Base-by-base conservation (phyloP, 2,329 filamentous ascomycete genomes). In the Alternaria alternata region DNA sequence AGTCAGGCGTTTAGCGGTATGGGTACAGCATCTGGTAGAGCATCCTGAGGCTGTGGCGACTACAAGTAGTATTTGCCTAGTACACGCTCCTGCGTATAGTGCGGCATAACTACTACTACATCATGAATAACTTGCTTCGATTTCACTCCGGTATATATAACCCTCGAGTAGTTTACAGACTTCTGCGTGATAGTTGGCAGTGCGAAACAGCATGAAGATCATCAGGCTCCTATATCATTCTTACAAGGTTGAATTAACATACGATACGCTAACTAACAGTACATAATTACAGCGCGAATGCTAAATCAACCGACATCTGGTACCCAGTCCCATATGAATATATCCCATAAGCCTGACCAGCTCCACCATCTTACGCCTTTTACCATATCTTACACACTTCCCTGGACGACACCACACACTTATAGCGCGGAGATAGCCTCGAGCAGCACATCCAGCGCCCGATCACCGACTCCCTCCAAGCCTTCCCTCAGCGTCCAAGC, bases 401-500 rank as follows among this genome's bases (percentile, higher is more conserved):
- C 14, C 24, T 42, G 3, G 18, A 22, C 38, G 39, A 54, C 38
- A 44, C 49, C 3, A 6, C 16, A 20, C 16, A n/a, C 36, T 66
- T 54, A 88, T 67, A 88, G 73, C 20, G 80, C 80, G 57, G 84
- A 84, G 64, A 89, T 85, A 54, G 86, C 86, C 70, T 81, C 84
- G 47, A 83, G 80, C 67, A 89, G 69, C 28, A 88, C 84, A 51
- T 88, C 85, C 51, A 89, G 71, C 6, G 84, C 83, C 60, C 81
- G 79, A 59, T 86, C 83, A 4, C 78, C 81, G 6, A 85, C 73
- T 7, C 76, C 78, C 16, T 75, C 71, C 20, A 79, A 70, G 3
- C 79, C 78, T 39, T 88, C 88, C 36, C 88, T 88, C 26, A 97
- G 80, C 57, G 95, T 80, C 81, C 89, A 91, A 5, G 91, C 89